phyloP scores from a whole-genome alignment of 108 stramenopile genomes.

The Cylindrotheca fusiformis region DNA sequence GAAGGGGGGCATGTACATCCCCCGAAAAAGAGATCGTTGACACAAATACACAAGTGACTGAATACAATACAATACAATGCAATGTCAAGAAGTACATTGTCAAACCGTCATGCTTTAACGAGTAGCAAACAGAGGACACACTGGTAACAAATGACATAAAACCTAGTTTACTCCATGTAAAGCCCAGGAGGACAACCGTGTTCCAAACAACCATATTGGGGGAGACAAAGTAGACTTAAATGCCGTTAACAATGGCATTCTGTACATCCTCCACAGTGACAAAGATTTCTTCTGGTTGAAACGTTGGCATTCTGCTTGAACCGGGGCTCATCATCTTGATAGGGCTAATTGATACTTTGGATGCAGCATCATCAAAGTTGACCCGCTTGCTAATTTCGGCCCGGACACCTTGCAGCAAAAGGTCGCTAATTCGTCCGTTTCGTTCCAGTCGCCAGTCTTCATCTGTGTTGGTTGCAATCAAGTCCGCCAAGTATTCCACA shows the following conservation, averaged over 20 bases:
- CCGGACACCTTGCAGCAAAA: constrained; percentile 67
- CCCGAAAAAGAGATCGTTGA: too few species aligned
- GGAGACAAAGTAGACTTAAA: too few species aligned
- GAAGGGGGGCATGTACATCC: too few species aligned
- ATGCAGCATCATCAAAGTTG: constrained; percentile 52
- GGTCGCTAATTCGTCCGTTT: constrained; percentile 77
- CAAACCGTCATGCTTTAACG: too few species aligned
- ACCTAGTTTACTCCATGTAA: too few species aligned
- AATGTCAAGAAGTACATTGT: too few species aligned
- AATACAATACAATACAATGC: too few species aligned
- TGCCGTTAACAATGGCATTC: constrained; percentile 85
- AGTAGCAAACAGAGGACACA: too few species aligned
- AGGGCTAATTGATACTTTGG: constrained; percentile 42
- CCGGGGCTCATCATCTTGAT: constrained; percentile 73
- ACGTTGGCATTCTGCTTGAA: constrained; percentile 65
- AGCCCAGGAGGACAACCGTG: too few species aligned
- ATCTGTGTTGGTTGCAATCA: constrained; percentile 68
- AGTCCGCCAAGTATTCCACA: constrained; percentile 67
- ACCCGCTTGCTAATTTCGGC: constrained; percentile 63
- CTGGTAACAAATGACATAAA: too few species aligned
- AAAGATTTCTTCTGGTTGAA: constrained; percentile 74
- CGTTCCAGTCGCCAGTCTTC: constrained; percentile 83
- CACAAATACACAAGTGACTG: too few species aligned
- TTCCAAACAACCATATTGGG: too few species aligned
- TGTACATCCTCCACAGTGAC: constrained; percentile 88